Evolutionary conservation across 1,284 basidiomycete genomes (phyloP).

Genomic region (Rhizoctonia solani): DNA sequence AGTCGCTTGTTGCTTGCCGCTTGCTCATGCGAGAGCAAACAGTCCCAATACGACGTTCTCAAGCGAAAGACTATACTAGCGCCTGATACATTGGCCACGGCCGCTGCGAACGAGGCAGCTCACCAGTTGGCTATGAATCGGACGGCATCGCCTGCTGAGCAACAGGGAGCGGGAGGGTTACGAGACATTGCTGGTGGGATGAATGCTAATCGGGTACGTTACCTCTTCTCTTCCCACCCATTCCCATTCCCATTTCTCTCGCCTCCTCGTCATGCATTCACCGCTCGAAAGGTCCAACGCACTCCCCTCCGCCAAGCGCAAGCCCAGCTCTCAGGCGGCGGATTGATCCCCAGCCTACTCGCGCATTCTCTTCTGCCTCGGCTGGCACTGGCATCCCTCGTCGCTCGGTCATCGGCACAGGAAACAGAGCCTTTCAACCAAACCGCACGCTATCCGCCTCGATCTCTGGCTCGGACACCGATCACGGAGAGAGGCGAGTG

Average conservation of each 20-base stretch:
- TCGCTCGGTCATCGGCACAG: too few species aligned
- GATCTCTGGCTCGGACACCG: conserved; percentile 10
- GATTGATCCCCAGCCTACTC: conserved; percentile 17
- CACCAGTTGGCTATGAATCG: conserved; percentile 22
- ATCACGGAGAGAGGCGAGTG: background rate
- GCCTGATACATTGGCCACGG: conserved; percentile 38
- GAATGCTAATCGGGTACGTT: conserved; percentile 66
- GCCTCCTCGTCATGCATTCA: conserved; percentile 1
- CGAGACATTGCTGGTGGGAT: conserved; percentile 67
- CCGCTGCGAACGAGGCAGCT: conserved; percentile 28
- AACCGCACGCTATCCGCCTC: conserved; percentile 29
- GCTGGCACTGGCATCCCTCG: too few species aligned
- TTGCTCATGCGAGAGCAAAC: conserved; percentile 2
- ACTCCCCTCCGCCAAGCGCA: conserved; percentile 63
- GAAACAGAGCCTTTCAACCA: too few species aligned
- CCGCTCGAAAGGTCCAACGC: conserved; percentile 62
- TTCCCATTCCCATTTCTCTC: background rate
- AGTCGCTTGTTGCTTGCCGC: background rate
- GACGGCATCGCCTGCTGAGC: background rate
- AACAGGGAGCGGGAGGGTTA: conserved; percentile 43
- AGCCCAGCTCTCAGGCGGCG: conserved; percentile 4
- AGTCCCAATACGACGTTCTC: conserved; percentile 73
- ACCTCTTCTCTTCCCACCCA: too few species aligned
- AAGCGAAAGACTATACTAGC: conserved; percentile 74
- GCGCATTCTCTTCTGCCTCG: too few species aligned